Conservation (phyloP, 1,284 basidiomycete species). For the Xerocomus amazonicus region DNA sequence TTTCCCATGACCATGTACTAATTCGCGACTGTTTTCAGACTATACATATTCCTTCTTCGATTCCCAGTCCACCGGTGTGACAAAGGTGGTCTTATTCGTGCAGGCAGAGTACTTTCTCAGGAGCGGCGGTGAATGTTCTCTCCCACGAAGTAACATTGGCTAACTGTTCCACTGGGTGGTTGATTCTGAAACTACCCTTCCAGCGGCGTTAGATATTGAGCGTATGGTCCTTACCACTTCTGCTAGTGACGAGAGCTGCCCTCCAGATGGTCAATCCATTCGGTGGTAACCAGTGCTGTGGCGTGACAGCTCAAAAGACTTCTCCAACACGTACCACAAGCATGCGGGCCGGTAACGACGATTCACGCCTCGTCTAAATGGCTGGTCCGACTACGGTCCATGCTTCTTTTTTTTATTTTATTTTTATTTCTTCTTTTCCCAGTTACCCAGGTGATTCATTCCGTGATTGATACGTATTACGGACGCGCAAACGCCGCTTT, state of each 20-base stretch:
- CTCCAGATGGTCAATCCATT: conserved; percentile 42
- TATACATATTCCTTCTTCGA: conserved; percentile 38
- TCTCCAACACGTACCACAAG: conserved; percentile 59
- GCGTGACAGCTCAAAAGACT: conserved; percentile 46
- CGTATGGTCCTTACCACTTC: conserved; percentile 35
- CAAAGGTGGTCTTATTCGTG: conserved; percentile 44
- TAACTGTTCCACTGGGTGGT: conserved; percentile 37
- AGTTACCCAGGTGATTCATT: conserved; percentile 36
- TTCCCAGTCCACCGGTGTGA: conserved; percentile 45
- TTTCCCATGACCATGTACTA: neutral
- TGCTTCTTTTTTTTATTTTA: too few species aligned
- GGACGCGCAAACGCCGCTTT: neutral
- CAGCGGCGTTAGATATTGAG: conserved; percentile 64
- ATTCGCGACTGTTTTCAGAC: conserved; percentile 15
- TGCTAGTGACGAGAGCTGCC: neutral
- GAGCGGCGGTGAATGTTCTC: conserved; percentile 47
- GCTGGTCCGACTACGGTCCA: conserved; percentile 1
- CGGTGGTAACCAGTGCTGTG: conserved; percentile 55
- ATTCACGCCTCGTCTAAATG: neutral
- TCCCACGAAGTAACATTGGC: neutral
- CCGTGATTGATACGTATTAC: neutral
- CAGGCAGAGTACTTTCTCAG: conserved; percentile 55
- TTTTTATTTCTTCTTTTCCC: neutral
- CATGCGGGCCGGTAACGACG: conserved; percentile 42
- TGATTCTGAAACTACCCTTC: conserved; percentile 61